These are phyloP conservation scores for Plantago ovata DNA, from an alignment of 257 asterid genomes.

Conservation along the genomic window DNA sequence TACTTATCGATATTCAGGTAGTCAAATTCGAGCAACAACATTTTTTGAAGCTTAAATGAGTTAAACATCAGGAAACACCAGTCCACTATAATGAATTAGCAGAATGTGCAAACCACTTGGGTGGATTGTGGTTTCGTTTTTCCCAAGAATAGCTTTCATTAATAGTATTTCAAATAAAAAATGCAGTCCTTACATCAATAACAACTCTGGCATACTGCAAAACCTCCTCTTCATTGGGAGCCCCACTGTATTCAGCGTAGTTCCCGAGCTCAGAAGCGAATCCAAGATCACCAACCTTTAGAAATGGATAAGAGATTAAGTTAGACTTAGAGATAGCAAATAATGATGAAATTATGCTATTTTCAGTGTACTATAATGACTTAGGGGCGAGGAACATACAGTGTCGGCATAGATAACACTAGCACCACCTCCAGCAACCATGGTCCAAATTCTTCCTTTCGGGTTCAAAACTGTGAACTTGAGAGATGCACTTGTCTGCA, in stretches of 20 bases:
- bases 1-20: background rate
- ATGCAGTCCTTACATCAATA: conserved; percentile 58
- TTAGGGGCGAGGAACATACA: conserved; percentile 35
- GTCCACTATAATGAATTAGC: too few species aligned
- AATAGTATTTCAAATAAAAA: background rate
- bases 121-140: too few species aligned
- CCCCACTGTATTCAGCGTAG: conserved; percentile 96
- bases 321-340: conserved; percentile 11
- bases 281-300: conserved; percentile 94
- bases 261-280: conserved; percentile 93
- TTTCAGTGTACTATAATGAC: conserved; percentile 10
- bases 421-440: conserved; percentile 99
- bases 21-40: too few species aligned
- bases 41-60: too few species aligned
- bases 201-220: conserved; percentile 96
- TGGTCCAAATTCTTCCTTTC: conserved; percentile 92
- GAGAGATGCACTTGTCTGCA: conserved; percentile 96
- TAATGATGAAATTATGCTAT: background rate
- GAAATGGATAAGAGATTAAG: background rate
- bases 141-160: background rate
- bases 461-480: conserved; percentile 96
- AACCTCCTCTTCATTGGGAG: conserved; percentile 96
- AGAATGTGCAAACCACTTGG: too few species aligned
- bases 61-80: background rate
- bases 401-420: conserved; percentile 96